These are phyloP conservation scores for Apophysomyces elegans DNA, from an alignment of 371 early-diverging fungal species.

Conservation along the genomic window DNA sequence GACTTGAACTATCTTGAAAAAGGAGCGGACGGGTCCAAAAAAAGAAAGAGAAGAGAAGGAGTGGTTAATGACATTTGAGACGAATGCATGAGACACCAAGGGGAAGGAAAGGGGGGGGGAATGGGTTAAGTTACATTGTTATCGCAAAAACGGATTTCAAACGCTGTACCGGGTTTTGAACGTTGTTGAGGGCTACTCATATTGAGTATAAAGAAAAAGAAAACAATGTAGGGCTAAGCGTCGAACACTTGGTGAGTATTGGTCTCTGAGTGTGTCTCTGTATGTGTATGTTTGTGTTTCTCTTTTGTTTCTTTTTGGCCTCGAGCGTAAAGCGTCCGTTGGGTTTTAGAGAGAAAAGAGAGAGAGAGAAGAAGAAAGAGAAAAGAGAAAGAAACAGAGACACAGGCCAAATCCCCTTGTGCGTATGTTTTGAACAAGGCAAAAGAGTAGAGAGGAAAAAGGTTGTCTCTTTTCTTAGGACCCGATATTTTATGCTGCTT, in stretches of 20 bases:
- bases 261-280: too few relatives aligned
- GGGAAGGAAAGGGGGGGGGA: background rate
- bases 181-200: slow-evolving; percentile 9
- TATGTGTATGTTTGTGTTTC: too few relatives aligned
- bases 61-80: background rate
- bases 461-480: background rate
- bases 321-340: background rate
- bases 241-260: too few relatives aligned
- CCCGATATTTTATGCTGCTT: slow-evolving; percentile 1
- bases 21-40: too few relatives aligned
- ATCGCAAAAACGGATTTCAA: slow-evolving; percentile 46
- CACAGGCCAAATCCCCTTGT: too few relatives aligned
- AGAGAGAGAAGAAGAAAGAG: slow-evolving; percentile 2
- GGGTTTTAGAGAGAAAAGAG: slow-evolving; percentile 4
- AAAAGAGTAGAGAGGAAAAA: too few relatives aligned
- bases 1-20: slow-evolving; percentile 40
- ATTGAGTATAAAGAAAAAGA: slow-evolving; percentile 11
- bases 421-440: too few relatives aligned
- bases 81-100: background rate
- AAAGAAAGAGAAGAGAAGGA: background rate
- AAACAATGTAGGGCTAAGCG: background rate
- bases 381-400: too few relatives aligned
- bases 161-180: slow-evolving; percentile 29
- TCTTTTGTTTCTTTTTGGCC: too few relatives aligned
- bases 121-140: slow-evolving; percentile 27